phyloP scores from a whole-genome alignment of 2,329 filamentous ascomycete genomes.

The Amesomyces nigricolor region DNA sequence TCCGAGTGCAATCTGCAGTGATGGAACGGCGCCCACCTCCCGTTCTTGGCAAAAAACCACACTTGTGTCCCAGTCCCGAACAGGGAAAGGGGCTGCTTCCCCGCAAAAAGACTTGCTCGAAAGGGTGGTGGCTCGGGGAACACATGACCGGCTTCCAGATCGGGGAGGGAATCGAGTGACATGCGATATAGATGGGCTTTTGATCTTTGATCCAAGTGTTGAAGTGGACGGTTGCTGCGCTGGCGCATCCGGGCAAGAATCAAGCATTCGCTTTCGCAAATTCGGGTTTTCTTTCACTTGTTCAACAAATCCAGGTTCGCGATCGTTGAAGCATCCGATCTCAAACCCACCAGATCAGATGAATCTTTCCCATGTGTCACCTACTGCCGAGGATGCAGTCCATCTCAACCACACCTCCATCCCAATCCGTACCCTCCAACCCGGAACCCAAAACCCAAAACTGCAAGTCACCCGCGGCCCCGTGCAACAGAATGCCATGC shows the following conservation, averaged over 20 bases:
- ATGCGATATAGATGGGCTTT: not conserved
- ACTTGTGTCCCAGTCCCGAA: not conserved
- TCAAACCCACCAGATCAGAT: not conserved
- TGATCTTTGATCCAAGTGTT: not conserved
- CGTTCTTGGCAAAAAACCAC: slow-evolving; percentile 5
- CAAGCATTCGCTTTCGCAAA: too few relatives aligned
- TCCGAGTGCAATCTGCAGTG: too few relatives aligned
- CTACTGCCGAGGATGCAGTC: not conserved
- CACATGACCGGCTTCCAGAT: slow-evolving; percentile 6
- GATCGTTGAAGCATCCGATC: too few relatives aligned
- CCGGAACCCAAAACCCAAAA: not conserved
- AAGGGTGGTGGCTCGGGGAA: not conserved
- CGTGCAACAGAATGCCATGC: not conserved
- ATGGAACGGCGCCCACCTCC: not conserved
- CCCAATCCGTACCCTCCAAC: too few relatives aligned
- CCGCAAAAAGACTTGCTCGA: not conserved
- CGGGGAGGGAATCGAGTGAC: slow-evolving; percentile 1
- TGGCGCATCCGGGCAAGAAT: too few relatives aligned
- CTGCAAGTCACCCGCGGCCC: slow-evolving; percentile 2
- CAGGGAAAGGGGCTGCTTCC: slow-evolving; percentile 4
- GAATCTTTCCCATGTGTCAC: not conserved
- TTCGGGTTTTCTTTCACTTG: too few relatives aligned
- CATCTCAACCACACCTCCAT: not conserved
- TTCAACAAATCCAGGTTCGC: too few relatives aligned
- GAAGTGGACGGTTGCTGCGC: too few relatives aligned